Evolutionary conservation across 2,329 filamentous ascomycete genomes (phyloP), one percentile per base, ranked within the genome.

Genomic region (Knoxdaviesia proteae): DNA sequence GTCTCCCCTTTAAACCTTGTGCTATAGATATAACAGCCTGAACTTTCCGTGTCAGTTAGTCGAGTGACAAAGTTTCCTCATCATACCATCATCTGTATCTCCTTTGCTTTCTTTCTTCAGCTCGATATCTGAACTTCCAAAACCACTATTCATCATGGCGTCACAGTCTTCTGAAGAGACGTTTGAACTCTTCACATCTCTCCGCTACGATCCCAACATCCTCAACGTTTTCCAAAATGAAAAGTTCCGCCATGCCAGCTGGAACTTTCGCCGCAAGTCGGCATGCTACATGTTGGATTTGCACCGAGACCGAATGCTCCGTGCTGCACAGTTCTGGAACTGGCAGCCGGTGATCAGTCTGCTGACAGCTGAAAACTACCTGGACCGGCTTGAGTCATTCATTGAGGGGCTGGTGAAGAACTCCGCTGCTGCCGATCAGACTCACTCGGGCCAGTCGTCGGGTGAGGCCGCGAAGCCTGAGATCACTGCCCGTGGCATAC

Each of bases 201-300:
- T 86, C 44, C 77, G 82, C 43, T 84, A 78, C 54, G 82, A 88
- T 49, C 66, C 69, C 10, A 53, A 55, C 2, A 67, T 88, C 35
- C 52, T 61, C 6, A 48, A 58, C 6, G 57, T 65, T 34, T 58
- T 62, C 7, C 57, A 58, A 43, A 57, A 59, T 44, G 50, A 53
- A 34, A 56, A 54, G 1, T 54, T 63, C 33, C 46, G 51, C 33
- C 53, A 65, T 46, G 57, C 63, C 36, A 69, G 64, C 11, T 77
- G 66, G 61, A 76, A 75, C 51, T 64, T 61, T 50, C 48, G 52
- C 31, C 58, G 63, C 31, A 31, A 30, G 6, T 81, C 74, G 6
- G 71, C 77, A 0, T 77, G 84, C 50, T 92, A 92, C 57, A 84
- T 92, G 68, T 69, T 90, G 10, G 66, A 75, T 45, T 77, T 78